A percentile compares a stretch with the other conserved stretches of the same genome.
Conservation (phyloP, 1,284 basidiomycete species). For the Ustilago xerochloae region DNA sequence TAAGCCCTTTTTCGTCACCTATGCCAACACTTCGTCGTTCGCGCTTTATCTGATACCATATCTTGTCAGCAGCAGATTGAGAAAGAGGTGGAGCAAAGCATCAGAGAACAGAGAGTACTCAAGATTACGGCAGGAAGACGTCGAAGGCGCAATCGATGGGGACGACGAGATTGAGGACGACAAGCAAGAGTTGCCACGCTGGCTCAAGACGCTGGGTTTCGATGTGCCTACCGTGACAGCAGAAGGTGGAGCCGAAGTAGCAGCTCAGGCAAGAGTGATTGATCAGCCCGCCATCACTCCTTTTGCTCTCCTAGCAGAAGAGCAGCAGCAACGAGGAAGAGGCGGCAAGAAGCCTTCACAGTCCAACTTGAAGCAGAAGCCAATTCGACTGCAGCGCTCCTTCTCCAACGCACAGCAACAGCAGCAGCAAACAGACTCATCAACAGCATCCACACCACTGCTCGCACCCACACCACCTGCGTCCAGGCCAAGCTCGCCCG, state of each 20-base stretch:
- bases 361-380: conserved; percentile 20
- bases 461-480: conserved; percentile 22
- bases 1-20: conserved; percentile 75
- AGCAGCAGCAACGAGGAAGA: conserved; percentile 21
- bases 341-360: conserved; percentile 5
- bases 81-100: conserved; percentile 30
- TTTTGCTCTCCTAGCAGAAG: conserved; percentile 17
- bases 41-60: conserved; percentile 86
- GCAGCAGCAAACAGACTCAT: conserved; percentile 24
- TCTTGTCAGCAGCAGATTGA: conserved; percentile 48
- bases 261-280: neutral
- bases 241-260: conserved; percentile 1
- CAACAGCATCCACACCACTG: conserved; percentile 31
- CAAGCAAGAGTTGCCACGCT: conserved; percentile 24
- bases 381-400: conserved; percentile 24
- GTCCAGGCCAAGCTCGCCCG: conserved; percentile 31
- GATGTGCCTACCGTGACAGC: conserved; percentile 38
- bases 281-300: conserved; percentile 25
- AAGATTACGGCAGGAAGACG: conserved; percentile 12
- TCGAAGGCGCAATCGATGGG: conserved; percentile 1
- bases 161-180: conserved; percentile 16
- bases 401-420: conserved; percentile 8
- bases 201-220: conserved; percentile 60
- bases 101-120: conserved; percentile 3
- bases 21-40: conserved; percentile 87